A percentile compares a stretch with the other conserved stretches of the same genome.
These are phyloP conservation scores for Parascedosporium putredinis DNA, from an alignment of 2,329 filamentous ascomycete species.

Conservation along the genomic window DNA sequence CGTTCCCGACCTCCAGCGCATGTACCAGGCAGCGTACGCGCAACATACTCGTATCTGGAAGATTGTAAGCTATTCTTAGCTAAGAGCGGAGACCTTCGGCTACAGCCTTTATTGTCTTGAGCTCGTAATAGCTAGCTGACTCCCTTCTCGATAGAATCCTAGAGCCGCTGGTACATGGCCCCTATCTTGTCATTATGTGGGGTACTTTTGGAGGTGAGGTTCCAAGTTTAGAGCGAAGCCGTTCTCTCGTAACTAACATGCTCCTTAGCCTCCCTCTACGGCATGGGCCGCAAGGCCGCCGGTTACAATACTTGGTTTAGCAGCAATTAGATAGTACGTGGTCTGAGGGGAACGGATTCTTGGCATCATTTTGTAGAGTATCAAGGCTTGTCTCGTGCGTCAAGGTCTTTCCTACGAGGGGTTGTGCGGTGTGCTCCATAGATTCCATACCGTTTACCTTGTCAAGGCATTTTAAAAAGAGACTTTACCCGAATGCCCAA, in stretches of 20 bases:
- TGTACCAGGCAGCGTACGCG: slow-evolving; percentile 65
- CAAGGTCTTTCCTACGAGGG: too few species aligned
- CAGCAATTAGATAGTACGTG: slow-evolving; percentile 22
- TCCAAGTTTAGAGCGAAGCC: neutral
- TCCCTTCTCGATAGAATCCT: slow-evolving; percentile 38
- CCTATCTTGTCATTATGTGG: slow-evolving; percentile 58
- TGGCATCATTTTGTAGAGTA: too few species aligned
- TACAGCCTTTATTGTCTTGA: neutral
- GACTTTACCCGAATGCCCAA: too few species aligned
- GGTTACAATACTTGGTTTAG: slow-evolving; percentile 74
- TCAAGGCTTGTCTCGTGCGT: too few species aligned
- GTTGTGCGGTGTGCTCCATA: slow-evolving; percentile 3
- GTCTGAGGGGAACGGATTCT: neutral
- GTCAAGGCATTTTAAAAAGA: too few species aligned
- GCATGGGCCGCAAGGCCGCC: slow-evolving; percentile 60
- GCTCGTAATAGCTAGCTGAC: too few species aligned
- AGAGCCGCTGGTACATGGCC: slow-evolving; percentile 55
- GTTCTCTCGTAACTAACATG: slow-evolving; percentile 11
- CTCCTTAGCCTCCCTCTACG: slow-evolving; percentile 44
- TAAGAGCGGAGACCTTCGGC: too few species aligned
- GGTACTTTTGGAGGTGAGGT: slow-evolving; percentile 51
- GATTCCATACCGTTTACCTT: neutral
- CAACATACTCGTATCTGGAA: slow-evolving; percentile 61
- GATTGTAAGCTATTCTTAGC: slow-evolving; percentile 52
- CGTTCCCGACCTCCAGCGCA: slow-evolving; percentile 63